These are phyloP conservation scores for Geotrichum aggregatum DNA, from an alignment of 1,139 yeast species.

Conservation along the genomic window DNA sequence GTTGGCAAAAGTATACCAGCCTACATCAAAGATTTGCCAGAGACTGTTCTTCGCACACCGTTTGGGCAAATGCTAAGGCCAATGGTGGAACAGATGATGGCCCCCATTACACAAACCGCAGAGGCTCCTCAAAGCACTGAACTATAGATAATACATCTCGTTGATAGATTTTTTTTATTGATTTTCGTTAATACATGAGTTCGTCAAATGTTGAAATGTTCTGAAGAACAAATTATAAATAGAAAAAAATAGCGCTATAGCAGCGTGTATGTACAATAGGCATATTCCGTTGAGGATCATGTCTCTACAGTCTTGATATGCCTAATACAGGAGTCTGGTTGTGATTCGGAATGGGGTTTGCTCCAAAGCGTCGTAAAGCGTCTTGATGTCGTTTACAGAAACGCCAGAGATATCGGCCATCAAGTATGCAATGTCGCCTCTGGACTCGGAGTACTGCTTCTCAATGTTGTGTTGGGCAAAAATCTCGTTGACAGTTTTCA, in stretches of 20 bases:
- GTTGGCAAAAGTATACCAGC: slow-evolving; percentile 52
- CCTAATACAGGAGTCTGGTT: slow-evolving; percentile 79
- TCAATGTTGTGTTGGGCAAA: slow-evolving; percentile 93
- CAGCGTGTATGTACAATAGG: not conserved
- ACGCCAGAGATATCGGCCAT: slow-evolving; percentile 97
- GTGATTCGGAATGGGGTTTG: slow-evolving; percentile 88
- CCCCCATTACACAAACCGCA: not conserved
- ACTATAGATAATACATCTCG: not conserved
- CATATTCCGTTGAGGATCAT: slow-evolving; percentile 11
- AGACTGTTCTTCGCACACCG: slow-evolving; percentile 55
- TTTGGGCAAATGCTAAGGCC: slow-evolving; percentile 51
- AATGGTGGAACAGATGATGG: slow-evolving; percentile 11
- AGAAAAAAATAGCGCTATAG: not conserved
- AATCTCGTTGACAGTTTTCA: slow-evolving; percentile 94
- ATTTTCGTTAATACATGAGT: slow-evolving; percentile 6
- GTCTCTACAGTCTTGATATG: not conserved
- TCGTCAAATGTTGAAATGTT: slow-evolving; percentile 2
- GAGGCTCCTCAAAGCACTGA: slow-evolving; percentile 4
- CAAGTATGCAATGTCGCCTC: slow-evolving; percentile 92
- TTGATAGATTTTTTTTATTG: not conserved
- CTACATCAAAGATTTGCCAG: slow-evolving; percentile 51
- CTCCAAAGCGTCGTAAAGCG: slow-evolving; percentile 79
- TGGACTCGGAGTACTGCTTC: slow-evolving; percentile 94
- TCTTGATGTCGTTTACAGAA: slow-evolving; percentile 72
- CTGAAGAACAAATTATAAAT: slow-evolving; percentile 5